Conservation (phyloP, 495 filamentous ascomycete species). For the Penicillium flavigenum region DNA sequence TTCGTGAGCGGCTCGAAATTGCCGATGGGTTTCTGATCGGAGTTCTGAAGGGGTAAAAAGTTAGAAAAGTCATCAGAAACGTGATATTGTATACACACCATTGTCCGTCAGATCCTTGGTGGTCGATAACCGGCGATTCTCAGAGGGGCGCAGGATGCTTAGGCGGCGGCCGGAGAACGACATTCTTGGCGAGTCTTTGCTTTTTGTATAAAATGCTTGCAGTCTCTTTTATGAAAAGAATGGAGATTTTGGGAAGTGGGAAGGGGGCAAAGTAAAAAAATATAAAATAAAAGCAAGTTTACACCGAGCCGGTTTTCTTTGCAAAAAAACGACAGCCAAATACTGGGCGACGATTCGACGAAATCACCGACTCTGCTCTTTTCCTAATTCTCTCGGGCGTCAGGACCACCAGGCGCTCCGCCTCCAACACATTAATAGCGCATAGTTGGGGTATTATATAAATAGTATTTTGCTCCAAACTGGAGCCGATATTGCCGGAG, state of each 20-base stretch:
- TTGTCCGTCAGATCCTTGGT: constrained; percentile 46
- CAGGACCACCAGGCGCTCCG: not conserved
- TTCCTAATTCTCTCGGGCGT: not conserved
- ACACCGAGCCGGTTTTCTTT: not conserved
- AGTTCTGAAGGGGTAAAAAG: constrained; percentile 49
- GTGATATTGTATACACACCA: constrained; percentile 21
- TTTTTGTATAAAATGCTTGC: not conserved
- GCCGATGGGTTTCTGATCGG: constrained; percentile 75
- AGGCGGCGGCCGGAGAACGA: constrained; percentile 53
- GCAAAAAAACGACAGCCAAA: constrained; percentile 2
- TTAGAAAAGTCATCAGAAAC: constrained; percentile 6
- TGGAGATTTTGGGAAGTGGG: constrained; percentile 1
- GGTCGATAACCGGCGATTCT: constrained; percentile 35
- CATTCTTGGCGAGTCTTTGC: constrained; percentile 34
- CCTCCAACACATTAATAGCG: not conserved
- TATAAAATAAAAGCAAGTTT: not conserved
- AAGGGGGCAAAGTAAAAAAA: not conserved
- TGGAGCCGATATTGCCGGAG: not conserved
- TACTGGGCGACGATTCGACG: constrained; percentile 28
- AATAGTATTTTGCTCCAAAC: not conserved
- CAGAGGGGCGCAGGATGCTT: constrained; percentile 47
- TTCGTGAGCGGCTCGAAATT: constrained; percentile 83
- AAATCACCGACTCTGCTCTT: constrained; percentile 19
- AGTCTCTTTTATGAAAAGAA: not conserved
- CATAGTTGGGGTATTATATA: not conserved